These are phyloP conservation scores for Erodium moschatum DNA, from an alignment of 441 rosid species.

Conservation along the genomic window DNA sequence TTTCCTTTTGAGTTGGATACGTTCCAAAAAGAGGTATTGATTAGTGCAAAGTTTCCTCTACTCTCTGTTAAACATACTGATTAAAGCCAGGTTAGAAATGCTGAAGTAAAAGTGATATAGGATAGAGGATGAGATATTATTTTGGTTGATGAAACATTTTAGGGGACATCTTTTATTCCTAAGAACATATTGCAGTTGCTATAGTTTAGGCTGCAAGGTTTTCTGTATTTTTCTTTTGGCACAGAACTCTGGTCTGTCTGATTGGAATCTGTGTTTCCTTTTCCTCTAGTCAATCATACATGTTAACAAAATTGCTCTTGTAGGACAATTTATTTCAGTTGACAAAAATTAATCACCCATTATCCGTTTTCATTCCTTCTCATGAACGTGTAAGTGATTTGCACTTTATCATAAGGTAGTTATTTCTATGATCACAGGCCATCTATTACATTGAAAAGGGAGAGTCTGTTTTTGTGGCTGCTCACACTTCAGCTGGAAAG, in stretches of 20 bases:
- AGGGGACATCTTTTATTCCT: not conserved
- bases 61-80: not conserved
- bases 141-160: too few relatives aligned
- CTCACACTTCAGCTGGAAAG: conserved; percentile 99
- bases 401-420: not conserved
- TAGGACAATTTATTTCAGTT: not conserved
- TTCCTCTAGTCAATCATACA: conserved; percentile 1
- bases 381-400: not conserved
- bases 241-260: not conserved
- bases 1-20: conserved; percentile 86
- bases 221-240: not conserved
- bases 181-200: not conserved
- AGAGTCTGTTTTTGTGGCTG: conserved; percentile 93
- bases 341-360: not conserved
- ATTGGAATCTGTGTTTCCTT: not conserved
- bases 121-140: too few relatives aligned
- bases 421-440: conserved; percentile 46
- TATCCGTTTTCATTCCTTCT: not conserved
- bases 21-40: conserved; percentile 82
- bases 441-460: conserved; percentile 86
- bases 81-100: not conserved
- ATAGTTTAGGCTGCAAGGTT: not conserved
- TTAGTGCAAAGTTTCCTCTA: conserved; percentile 7
- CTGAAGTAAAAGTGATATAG: too few relatives aligned
- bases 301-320: not conserved